A percentile compares a stretch with the other conserved stretches of the same genome.
phyloP scores from a whole-genome alignment of 2,329 filamentous ascomycete genomes.

The Aspergillus luchuensis region DNA sequence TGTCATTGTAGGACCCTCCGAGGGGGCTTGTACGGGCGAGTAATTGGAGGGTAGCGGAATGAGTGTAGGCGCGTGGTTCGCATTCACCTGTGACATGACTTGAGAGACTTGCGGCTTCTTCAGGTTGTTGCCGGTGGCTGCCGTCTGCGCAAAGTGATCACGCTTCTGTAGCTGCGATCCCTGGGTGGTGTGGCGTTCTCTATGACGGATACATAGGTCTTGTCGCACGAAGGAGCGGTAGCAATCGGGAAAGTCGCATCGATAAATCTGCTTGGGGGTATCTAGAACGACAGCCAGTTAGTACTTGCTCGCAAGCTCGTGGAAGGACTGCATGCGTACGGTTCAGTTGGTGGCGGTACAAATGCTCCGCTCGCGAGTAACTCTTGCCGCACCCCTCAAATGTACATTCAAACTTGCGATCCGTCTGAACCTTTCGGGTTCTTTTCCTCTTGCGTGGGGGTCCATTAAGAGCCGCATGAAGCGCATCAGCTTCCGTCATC shows the following conservation, averaged over 20 bases:
- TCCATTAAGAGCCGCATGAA: conserved; percentile 14
- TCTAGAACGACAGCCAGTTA: conserved; percentile 53
- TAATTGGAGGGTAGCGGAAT: conserved; percentile 16
- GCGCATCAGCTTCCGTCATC: conserved; percentile 18
- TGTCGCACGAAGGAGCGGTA: conserved; percentile 88
- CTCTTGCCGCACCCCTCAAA: conserved; percentile 89
- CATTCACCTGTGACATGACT: conserved; percentile 18
- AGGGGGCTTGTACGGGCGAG: conserved; percentile 6
- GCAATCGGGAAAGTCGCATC: conserved; percentile 90
- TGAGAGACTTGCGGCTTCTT: background rate
- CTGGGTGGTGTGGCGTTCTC: conserved; percentile 73
- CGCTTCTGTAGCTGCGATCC: conserved; percentile 55
- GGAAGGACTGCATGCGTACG: conserved; percentile 56
- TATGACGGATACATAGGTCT: conserved; percentile 84
- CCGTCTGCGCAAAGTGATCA: conserved; percentile 46
- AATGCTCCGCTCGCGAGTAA: conserved; percentile 93
- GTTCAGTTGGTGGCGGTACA: conserved; percentile 95
- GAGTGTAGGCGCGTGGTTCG: conserved; percentile 6
- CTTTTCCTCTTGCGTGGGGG: conserved; percentile 31
- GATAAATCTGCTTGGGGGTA: conserved; percentile 91
- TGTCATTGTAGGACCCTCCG: conserved; percentile 14
- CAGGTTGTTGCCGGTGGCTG: conserved; percentile 23
- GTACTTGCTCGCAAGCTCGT: conserved; percentile 11
- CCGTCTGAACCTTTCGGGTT: conserved; percentile 48
- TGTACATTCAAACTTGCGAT: conserved; percentile 72